Base-by-base conservation (phyloP, 2,329 filamentous ascomycete genomes). In the Clarireedia sp. region DNA sequence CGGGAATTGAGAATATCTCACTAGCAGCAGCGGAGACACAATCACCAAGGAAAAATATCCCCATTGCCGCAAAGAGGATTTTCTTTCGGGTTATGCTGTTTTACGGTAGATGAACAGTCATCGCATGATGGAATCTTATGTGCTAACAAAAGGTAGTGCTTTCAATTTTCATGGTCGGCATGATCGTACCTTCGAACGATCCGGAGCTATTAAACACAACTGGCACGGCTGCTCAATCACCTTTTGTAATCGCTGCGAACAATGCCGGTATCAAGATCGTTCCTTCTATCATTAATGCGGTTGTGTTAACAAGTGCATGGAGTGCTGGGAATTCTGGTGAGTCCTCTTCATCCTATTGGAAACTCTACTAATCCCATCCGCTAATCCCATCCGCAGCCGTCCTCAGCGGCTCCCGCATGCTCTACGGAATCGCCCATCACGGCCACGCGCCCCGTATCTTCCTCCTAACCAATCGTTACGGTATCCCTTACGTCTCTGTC, bases 271-370 rank as follows among this genome's bases (percentile, higher is more conserved):
- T 91, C 56, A 75, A 74, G 5, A 83, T 78, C 5, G 78, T 90
- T 5, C 84, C 86, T 0, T 82, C 81, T 6, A 79, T 91, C 52
- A 83, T 92, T 69, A 92, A 92, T 67, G 87, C 86, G 33, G 76
- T 90, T 23, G 84, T 91, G 61, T 76, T 90, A 60, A 87, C 83
- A 0, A 86, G 84, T 0, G 86, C 84, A 0, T 85, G 81, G 71
- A 89, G 85, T 0, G 78, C 86, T 0, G 83, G 80, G 0, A 90
- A 90, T 62, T 81, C 85, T 62, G 52, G 52, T 49, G 8, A 12
- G 29, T 24, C 3, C 6, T 3, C 7, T 21, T 2, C 5, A 2
- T 2, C 2, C 3, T 5, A 16, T 5, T 10, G 10, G 7, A 16
- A n/a, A 19, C 3, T 12, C 12, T 6, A 19, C 38, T 21, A 21